Evolutionary conservation across 495 filamentous ascomycete genomes (phyloP), one percentile per base, ranked within the genome.

Genomic region (Talaromyces liani): DNA sequence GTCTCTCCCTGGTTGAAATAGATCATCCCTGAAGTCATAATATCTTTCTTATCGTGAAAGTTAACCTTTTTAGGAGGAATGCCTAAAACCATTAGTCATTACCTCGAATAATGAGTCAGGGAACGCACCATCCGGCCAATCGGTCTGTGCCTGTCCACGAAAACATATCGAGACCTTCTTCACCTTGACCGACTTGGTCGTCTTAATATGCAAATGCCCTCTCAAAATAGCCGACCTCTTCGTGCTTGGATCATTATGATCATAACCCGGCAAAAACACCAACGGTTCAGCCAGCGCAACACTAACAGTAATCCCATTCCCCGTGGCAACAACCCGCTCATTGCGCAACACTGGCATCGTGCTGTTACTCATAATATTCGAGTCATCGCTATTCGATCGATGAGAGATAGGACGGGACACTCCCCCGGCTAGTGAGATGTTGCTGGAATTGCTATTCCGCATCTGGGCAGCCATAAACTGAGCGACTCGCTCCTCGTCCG

Each of bases 101-200:
- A 27, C 4, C 25, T 2, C 25, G 2, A 27, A 27, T 27, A 27
- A 27, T 27, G 4, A 27, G 25, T 27, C 25, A 27, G 25, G 25
- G 25, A 39, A 39, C 36, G 14, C 75, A 90, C 88, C 94, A 80
- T 98, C 94, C 22, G 95, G 94, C 94, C 94, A 98, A 70, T 96
- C 92, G 0, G 94, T 98, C 65, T 88, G 86, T 2, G 92, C 88
- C 70, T 88, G 88, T 18, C 93, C 94, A 31, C 86, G 83, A 67
- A 98, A 93, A 66, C 88, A 90, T 57, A 98, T 78, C 5, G 89
- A 91, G 31, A 98, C 84, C n/a, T 92, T 87, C 79, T 96, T 97
- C 64, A 98, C 88, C 78, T 98, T 98, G 45, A 91, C 87, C 67
- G 87, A 88, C 74, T 98, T 98, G 47, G 88, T 88, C 9, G 97